Evolutionary conservation across 2,329 filamentous ascomycete genomes (phyloP).

Genomic region (Xylariales sp.): DNA sequence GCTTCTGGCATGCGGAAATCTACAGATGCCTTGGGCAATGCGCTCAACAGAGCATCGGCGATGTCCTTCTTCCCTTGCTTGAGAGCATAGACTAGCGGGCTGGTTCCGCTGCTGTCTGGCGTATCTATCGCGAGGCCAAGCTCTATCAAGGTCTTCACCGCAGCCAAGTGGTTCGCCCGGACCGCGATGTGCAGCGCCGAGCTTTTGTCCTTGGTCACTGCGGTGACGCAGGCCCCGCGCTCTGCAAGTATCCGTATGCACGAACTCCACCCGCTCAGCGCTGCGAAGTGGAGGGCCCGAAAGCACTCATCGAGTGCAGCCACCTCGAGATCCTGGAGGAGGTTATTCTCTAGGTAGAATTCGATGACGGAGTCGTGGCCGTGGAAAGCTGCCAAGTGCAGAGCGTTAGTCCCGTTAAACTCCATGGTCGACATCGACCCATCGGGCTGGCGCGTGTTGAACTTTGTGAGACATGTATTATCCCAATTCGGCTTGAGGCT

Average conservation of each 20-base stretch:
- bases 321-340: neutral
- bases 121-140: neutral
- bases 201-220: neutral
- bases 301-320: neutral
- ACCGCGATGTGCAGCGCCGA: conserved; percentile 1
- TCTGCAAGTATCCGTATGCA: neutral
- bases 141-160: neutral
- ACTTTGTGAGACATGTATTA: neutral
- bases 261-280: neutral
- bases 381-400: conserved; percentile 1
- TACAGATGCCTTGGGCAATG: neutral
- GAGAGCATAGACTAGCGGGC: neutral
- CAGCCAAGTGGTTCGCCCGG: neutral
- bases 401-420: neutral
- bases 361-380: neutral
- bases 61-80: neutral
- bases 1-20: neutral
- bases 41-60: neutral
- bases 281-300: neutral
- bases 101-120: neutral
- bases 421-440: neutral
- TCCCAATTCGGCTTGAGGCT: neutral
- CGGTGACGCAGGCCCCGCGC: neutral
- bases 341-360: neutral
- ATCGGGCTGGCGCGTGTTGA: neutral